Evolutionary conservation across 1,284 basidiomycete genomes (phyloP), one percentile per base, ranked within the genome.

Genomic region (Erythrobasidium hasegawianum): DNA sequence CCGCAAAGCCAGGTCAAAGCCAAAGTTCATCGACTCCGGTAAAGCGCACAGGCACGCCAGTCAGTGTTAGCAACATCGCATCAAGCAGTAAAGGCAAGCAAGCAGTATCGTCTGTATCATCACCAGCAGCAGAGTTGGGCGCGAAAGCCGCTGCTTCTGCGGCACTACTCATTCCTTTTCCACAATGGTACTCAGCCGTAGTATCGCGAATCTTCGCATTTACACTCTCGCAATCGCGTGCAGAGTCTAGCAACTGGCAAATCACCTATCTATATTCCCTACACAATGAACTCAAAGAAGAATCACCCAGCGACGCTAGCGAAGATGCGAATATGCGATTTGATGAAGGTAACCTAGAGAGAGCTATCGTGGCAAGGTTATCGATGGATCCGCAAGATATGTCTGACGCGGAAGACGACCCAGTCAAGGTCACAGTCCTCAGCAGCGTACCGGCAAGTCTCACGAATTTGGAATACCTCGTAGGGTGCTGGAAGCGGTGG

Each of bases 401-500:
- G 87, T 90, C 87, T 33, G 61, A 64, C 20, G 56, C 62, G n/a
- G 62, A 65, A 22, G 88, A 92, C 73, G 91, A 96, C 74, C 78
- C 88, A 2, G 89, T 94, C 55, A 87, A 85, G 72, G 78, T 89
- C 16, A 83, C 86, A 0, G 85, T 93, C 3, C 78, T 95, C 7
- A 87, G 88, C 1, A 88, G 87, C 24, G 79, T 96, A 24, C 90
- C 90, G 2, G 74, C 84, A 13, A 79, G 86, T 57, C 85, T 93
- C 77, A 94, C 93, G 0, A 83, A 86, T 0, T 94, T 94, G 71
- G 92, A 97, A 74, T 98, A 94, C 75, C 82, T 98, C 22, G 83
- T 91, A 0, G 87, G 87, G 20, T 88, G 89, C 73, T 99, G 95
- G 95, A 92, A 89, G 77, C 83, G 92, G 22, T 75, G 88, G 50